Conservation (phyloP, 805 yeast genomes). For the Yarrowia porcina region DNA sequence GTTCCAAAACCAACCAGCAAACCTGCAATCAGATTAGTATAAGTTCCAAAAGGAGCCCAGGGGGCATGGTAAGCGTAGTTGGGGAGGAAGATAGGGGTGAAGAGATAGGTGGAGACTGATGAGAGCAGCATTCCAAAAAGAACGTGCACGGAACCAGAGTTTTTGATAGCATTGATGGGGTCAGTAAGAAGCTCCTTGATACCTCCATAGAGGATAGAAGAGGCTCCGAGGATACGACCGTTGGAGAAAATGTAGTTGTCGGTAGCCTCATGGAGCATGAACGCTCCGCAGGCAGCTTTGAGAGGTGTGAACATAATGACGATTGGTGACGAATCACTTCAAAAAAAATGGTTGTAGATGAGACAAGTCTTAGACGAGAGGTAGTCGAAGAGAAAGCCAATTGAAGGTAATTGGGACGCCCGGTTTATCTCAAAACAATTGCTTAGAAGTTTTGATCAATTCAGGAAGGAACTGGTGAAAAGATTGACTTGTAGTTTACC, state of each 20-base stretch:
- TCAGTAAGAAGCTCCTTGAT: not conserved
- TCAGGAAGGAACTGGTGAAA: too few relatives aligned
- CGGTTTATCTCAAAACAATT: too few relatives aligned
- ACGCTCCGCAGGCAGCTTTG: not conserved
- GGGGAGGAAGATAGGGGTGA: not conserved
- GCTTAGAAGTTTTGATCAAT: too few relatives aligned
- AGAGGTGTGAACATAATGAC: not conserved
- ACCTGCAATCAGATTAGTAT: not conserved
- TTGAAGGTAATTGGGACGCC: too few relatives aligned
- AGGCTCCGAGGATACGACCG: not conserved
- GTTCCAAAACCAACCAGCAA: not conserved
- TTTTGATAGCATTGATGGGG: not conserved
- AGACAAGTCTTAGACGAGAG: too few relatives aligned
- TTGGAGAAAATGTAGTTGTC: not conserved
- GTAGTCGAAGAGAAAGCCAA: too few relatives aligned
- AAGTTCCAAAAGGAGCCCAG: not conserved
- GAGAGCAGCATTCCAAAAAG: not conserved
- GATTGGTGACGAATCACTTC: too few relatives aligned
- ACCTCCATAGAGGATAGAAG: not conserved
- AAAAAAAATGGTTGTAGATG: too few relatives aligned
- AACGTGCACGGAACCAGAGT: not conserved
- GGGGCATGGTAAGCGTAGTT: not conserved
- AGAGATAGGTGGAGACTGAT: not conserved
- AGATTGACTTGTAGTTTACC: too few relatives aligned
- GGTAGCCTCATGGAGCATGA: not conserved